Base-by-base conservation (phyloP, 345 rosid species). In the Draba incana region DNA sequence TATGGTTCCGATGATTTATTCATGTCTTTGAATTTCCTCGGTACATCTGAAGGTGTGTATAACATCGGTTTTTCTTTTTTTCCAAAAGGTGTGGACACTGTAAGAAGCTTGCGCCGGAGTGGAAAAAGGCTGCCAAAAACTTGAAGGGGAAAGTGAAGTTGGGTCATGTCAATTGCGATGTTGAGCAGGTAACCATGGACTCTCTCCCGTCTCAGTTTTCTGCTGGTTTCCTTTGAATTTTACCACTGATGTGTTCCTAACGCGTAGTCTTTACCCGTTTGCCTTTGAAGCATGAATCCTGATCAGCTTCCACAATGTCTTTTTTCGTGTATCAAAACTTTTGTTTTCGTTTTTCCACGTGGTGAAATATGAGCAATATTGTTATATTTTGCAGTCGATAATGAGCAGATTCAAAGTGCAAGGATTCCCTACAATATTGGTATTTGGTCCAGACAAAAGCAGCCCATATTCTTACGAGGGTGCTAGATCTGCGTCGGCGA, bases 381-480 rank as follows among this genome's bases (percentile, higher is more conserved):
- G 25, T 23, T 75, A 46, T 57, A 60, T 31, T 47, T 62, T 62
- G 71, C 96, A 95, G 99, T 88, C 99, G 74, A 60, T 95, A 64
- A 89, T 89, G 99, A 86, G 99, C 90, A 91, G 87, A 85, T 94
- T 83, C 82, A 92, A 85, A 11, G 97, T 94, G 45, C 89, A 92
- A 89, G 99, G 99, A 56, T 94, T 94, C 80, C 99, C 99, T 55
- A 91, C 99, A 62, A 94, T 94, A 76, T 70, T 94, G 84, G 88
- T 92, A 45, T 94, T 94, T 78, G 98, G 99, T 61, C 81, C 82
- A 30, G 97, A 91, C 74, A 94, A 94, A 79, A 93, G 85, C 62
- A 84, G 80, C 70, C 99, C 99, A 55, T 64, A 69, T 69, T 82
- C 96, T 35, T 94, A 88, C n/a, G 97, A 94, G 48, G 98, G 99